Evolutionary conservation across 768 basidiomycete species (phyloP), one percentile per base, ranked within the genome.

Genomic region (Hydnomerulius pinastri): DNA sequence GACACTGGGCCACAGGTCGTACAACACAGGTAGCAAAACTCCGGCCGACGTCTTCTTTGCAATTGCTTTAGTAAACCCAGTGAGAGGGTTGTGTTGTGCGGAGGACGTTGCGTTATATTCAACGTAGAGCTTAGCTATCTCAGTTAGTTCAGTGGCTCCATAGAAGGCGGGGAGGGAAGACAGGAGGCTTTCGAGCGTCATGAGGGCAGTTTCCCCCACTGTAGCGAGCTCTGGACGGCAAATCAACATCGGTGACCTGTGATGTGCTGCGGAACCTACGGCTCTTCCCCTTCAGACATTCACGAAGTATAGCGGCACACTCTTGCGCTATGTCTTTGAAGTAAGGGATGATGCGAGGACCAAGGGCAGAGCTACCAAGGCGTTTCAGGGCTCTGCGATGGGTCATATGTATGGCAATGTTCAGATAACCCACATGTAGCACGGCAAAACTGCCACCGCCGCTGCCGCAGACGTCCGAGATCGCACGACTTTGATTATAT

Each of bases 341-440:
- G 68, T 83, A 78, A 4, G 96, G 92, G 43, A 99, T 92, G 43
- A 93, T 77, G 0, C 96, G 85, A 10, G 95, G 92, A 0, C 91
- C 92, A 18, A 98, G 79, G 39, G 86, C 83, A 17, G 75, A 65
- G 17, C 92, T 96, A 59, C 13, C 38, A 29, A 28, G 3, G 37
- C 35, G 17, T 11, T 6, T 66, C 41, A 58, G 56, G n/a, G n/a
- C 8, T n/a, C n/a, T 7, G n/a, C n/a, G 30, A 15, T 20, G 13
- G 40, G 11, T 29, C 17, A 29, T 11, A 4, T n/a, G 10, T 21
- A 20, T 13, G 18, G 20, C 20, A 33, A 30, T 18, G 24, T 46
- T 8, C 25, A 37, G 28, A 39, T 2, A 29, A 39, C 48, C 76
- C 80, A 92, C 87, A 81, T 73, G 49, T 93, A 74, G 28, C 81